Base-by-base conservation (phyloP, 495 filamentous ascomycete species). In the Talaromyces nanjingensis region DNA sequence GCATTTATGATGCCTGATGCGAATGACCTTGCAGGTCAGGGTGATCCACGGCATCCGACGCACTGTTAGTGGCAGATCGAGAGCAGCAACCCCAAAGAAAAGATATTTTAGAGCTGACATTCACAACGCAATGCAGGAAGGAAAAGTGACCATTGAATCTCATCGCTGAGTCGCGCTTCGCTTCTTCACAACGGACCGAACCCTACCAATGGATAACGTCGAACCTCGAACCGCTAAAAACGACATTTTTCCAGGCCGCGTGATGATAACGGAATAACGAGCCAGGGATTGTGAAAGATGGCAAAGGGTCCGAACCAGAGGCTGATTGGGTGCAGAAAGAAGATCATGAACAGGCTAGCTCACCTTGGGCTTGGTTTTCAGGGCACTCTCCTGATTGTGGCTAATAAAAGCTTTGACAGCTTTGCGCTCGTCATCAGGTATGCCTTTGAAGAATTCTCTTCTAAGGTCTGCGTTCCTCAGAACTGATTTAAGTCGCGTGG, bases 331-430 rank as follows among this genome's bases (percentile, higher is more conserved):
- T 59, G 9, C 1, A 25, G 25, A 20, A 16, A 25, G 52, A 62
- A 52, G 53, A 25, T 66, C 37, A 53, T n/a, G 60, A 45, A 67
- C 31, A 59, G 6, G 3, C 20, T 53, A 27, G 73, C 84, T 66
- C 73, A 93, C 90, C 85, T 92, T 93, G 0, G 92, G 92, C 69
- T 89, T 89, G 42, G 84, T 92, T 80, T 94, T 94, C 11, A 96
- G 77, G 52, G 90, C 89, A 62, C 83, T 87, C 66, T 87, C 86
- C 64, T 78, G 73, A 67, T 93, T 96, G 53, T 75, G 71, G 53
- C 75, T 79, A 9, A 84, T 79, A 74, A 94, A 94, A 3, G 89
- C 89, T 53, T 82, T 76, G 3, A 93, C 77, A 63, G 82, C 83
- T 64, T 84, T 81, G 63, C 83, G 79, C 63, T 87, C 81, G 57